Evolutionary conservation across 306 rosid species (phyloP), one percentile per base, ranked within the genome.

Genomic region (Inga leiocalycina): DNA sequence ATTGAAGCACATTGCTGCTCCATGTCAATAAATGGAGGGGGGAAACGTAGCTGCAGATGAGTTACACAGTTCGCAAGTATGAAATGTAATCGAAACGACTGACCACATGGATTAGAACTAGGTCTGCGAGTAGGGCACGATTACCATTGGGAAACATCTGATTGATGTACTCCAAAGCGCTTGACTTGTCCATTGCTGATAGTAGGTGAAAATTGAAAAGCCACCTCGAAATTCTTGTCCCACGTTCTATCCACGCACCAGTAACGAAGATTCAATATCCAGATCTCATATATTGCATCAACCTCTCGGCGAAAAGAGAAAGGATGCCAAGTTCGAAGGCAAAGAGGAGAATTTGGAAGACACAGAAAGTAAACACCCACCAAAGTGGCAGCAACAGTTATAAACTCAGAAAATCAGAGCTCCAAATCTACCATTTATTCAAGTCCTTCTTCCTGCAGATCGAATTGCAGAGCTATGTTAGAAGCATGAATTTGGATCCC

Each of bases 81-180:
- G 82, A 22, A 65, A 27, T 19, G n/a, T 4, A 56, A 10, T 41
- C 7, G 24, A n/a, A 66, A 52, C 48, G 15, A 69, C 11, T 15
- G 27, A 6, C 24, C 4, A 64, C 11, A 76, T 27, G 59, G 67
- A 3, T 15, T 66, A 8, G 41, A 71, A 30, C 35, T 44, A 11
- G 34, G 22, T 2, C 66, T 59, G 67, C 13, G 19, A 30, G 16
- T 52, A 48, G 64, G 64, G 30, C 2, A 10, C 10, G 68, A 70
- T 59, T 37, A 96, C 99, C 99, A 78, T 93, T 92, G 79, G 99
- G 99, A 87, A 96, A 96, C 99, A 93, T 93, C 88, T 96, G 99
- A 77, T 96, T 96, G 88, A 96, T 96, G 83, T 96, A 96, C 61
- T 93, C 99, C 84, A 96, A 85, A 45, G 98, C 92, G 88, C 97